A percentile compares a stretch with the other conserved stretches of the same genome.
Conservation (phyloP, 257 asterid genomes). For the Ocimum tenuiflorum region DNA sequence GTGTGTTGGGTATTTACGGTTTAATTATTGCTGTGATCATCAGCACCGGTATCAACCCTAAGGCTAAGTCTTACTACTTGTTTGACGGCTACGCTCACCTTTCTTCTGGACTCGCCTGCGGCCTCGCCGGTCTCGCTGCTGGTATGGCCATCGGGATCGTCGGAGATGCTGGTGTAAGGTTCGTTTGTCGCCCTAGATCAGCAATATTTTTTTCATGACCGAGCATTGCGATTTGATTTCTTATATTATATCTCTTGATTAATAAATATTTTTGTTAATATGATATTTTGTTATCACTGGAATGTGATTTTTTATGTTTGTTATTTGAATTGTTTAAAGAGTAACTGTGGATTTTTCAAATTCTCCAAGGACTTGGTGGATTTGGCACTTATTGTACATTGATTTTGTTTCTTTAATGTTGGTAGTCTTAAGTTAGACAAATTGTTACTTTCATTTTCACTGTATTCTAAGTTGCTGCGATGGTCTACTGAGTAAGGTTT, state of each 20-base stretch:
- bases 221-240: background rate
- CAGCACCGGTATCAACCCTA: conserved; percentile 66
- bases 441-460: background rate
- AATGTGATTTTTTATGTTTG: background rate
- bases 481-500: background rate
- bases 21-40: conserved; percentile 68
- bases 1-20: conserved; percentile 74
- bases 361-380: background rate
- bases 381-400: background rate
- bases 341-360: background rate
- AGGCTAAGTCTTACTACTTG: conserved; percentile 57
- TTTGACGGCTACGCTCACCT: conserved; percentile 67
- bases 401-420: background rate
- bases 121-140: conserved; percentile 73
- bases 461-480: background rate
- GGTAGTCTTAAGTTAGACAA: background rate
- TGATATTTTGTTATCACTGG: background rate
- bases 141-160: conserved; percentile 80
- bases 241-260: background rate
- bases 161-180: conserved; percentile 73
- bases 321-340: background rate
- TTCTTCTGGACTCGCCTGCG: conserved; percentile 64
- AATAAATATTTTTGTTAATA: background rate
- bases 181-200: conserved; percentile 1
- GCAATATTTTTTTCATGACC: background rate